phyloP scores from a whole-genome alignment of 2,329 filamentous ascomycete species.

The Aspergillus sp. region DNA sequence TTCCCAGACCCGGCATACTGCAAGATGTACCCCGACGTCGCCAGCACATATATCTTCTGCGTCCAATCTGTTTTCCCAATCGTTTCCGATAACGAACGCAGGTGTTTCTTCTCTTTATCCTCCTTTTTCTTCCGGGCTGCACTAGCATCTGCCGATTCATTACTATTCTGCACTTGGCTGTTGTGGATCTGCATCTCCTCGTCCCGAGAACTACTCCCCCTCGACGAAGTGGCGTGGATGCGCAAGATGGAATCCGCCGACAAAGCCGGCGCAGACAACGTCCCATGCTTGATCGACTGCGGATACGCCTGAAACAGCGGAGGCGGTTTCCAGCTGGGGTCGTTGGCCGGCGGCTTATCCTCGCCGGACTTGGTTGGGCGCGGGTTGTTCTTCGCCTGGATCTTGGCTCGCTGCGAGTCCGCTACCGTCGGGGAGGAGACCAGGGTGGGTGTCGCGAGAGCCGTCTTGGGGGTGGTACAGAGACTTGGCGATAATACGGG shows the following conservation, averaged over 20 bases:
- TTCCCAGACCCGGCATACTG: constrained; percentile 43
- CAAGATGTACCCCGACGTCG: constrained; percentile 40
- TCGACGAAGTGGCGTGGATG: constrained; percentile 35
- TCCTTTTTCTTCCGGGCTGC: constrained; percentile 27
- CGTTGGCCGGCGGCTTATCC: constrained; percentile 15
- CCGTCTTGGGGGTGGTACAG: constrained; percentile 20
- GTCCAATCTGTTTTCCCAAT: constrained; percentile 38
- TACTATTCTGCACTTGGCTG: constrained; percentile 6
- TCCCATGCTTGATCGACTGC: constrained; percentile 72
- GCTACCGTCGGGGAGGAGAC: constrained; percentile 17
- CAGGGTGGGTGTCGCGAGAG: constrained; percentile 18
- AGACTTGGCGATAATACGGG: constrained; percentile 18
- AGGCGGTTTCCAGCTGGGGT: constrained; percentile 58
- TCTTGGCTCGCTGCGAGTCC: neutral
- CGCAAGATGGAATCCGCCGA: constrained; percentile 67
- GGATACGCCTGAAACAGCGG: constrained; percentile 84
- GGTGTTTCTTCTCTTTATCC: constrained; percentile 30
- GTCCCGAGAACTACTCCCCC: constrained; percentile 7
- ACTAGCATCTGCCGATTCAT: constrained; percentile 15
- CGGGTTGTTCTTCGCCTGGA: constrained; percentile 4
- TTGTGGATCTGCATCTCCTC: constrained; percentile 8
- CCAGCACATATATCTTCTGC: constrained; percentile 42
- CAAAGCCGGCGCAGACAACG: constrained; percentile 61
- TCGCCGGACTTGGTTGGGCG: constrained; percentile 17
- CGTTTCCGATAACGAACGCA: constrained; percentile 30